Base-by-base conservation (phyloP, 768 basidiomycete species). In the Lanmaoa rubissima region DNA sequence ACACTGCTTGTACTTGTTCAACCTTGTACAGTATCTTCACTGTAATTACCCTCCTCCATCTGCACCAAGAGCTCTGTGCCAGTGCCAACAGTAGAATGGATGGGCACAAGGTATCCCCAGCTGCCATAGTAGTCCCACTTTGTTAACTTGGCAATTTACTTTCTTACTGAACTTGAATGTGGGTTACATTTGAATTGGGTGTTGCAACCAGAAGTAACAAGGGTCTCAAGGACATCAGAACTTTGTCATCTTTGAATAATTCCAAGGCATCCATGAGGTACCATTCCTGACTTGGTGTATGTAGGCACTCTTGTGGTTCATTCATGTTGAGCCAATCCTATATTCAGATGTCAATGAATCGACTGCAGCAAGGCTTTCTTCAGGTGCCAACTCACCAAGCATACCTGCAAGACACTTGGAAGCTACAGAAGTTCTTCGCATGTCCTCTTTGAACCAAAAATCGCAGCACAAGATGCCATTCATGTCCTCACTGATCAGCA, bases 401-500 rank as follows among this genome's bases (percentile, higher is more conserved):
- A 32, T 14, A 28, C 3, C 4, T 6, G 12, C 39, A 5, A 58
- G 42, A 34, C 32, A 41, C 13, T 46, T 32, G 55, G 48, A 58
- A 34, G 55, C 55, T 14, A 58, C 57, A 24, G 31, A 50, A 14
- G 57, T 45, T 16, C 16, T 58, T 36, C 26, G 47, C 55, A 58
- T 58, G 5, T 51, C 57, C 4, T 35, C 35, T 32, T 58, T 55
- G 19, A 58, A 16, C 43, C 40, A 55, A 38, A 57, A 49, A 35
- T 58, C 54, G 44, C 34, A 42, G 10, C 17, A 47, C 3, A 21
- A 3, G 5, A 57, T 36, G 6, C 24, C 10, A 21, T 45, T 21
- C 10, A 17, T 32, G 5, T 58, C 55, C n/a, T 36, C 3, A 16
- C 5, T 39, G 48, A 24, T 58, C 39, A 14, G 58, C 44, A 13